A percentile compares a stretch with the other conserved stretches of the same genome.
Conservation (phyloP, 2,329 filamentous ascomycete genomes). For the Aureobasidium mangrovei region DNA sequence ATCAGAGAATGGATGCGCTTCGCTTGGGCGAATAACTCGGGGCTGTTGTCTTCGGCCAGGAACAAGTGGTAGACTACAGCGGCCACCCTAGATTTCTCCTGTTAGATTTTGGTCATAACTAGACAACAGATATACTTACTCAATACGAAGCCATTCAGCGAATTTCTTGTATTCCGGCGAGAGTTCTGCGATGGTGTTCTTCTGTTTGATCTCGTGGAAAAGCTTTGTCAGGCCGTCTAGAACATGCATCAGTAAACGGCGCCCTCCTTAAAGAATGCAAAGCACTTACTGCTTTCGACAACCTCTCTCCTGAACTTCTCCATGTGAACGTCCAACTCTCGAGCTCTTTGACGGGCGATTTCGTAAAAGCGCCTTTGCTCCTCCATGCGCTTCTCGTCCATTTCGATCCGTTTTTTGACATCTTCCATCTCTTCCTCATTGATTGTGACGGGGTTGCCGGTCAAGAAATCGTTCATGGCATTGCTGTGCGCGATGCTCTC, state of each 20-base stretch:
- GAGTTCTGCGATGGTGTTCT: conserved; percentile 76
- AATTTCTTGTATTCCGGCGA: conserved; percentile 97
- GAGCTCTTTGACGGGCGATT: conserved; percentile 79
- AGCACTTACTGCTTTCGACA: conserved; percentile 58
- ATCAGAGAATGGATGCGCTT: conserved; percentile 92
- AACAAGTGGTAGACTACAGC: conserved; percentile 96
- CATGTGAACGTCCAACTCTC: conserved; percentile 96
- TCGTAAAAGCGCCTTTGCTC: conserved; percentile 95
- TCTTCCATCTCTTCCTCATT: conserved; percentile 79
- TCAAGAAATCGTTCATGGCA: conserved; percentile 78
- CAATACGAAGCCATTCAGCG: conserved; percentile 94
- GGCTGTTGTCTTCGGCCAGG: conserved; percentile 94
- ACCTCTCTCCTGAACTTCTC: conserved; percentile 64
- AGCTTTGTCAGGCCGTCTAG: conserved; percentile 79
- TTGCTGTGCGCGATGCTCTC: conserved; percentile 73
- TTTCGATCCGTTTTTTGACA: conserved; percentile 65
- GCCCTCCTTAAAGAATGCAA: background rate
- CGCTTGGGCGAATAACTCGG: conserved; percentile 87
- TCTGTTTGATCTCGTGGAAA: conserved; percentile 86
- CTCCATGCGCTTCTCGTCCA: conserved; percentile 81
- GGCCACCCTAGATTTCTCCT: conserved; percentile 50
- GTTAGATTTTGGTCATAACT: background rate
- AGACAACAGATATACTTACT: conserved; percentile 36
- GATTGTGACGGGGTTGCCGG: conserved; percentile 58
- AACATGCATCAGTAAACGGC: background rate